Conservation (phyloP, 2,329 filamentous ascomycete species). For the Fusarium avenaceum region DNA sequence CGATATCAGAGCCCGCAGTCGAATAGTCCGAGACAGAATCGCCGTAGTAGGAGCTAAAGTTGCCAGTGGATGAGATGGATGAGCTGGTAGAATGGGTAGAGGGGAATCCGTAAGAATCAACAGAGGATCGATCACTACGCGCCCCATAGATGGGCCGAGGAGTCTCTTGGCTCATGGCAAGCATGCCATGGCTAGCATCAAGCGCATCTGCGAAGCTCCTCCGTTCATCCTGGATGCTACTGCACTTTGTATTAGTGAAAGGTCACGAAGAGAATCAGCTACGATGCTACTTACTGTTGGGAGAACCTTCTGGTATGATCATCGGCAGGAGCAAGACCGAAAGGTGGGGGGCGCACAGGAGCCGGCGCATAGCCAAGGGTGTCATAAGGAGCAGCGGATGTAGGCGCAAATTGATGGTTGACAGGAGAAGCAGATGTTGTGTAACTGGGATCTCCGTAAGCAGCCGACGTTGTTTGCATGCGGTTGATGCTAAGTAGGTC, state of each 20-base stretch:
- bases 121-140: constrained; percentile 75
- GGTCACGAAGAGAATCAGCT: not conserved
- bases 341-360: constrained; percentile 69
- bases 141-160: constrained; percentile 89
- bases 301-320: constrained; percentile 77
- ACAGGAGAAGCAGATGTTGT: constrained; percentile 77
- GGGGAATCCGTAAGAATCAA: constrained; percentile 93
- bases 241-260: constrained; percentile 38
- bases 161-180: constrained; percentile 95
- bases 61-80: constrained; percentile 87
- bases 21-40: constrained; percentile 95
- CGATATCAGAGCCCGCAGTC: constrained; percentile 87
- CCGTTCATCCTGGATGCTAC: constrained; percentile 62
- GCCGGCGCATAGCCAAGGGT: constrained; percentile 80
- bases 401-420: constrained; percentile 72
- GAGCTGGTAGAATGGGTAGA: constrained; percentile 87
- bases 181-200: constrained; percentile 93
- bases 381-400: constrained; percentile 78
- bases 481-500: constrained; percentile 81
- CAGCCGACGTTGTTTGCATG: constrained; percentile 70
- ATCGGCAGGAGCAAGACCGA: constrained; percentile 69
- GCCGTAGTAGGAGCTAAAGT: constrained; percentile 86
- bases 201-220: constrained; percentile 88
- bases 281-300: constrained; percentile 78
- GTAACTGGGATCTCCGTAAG: constrained; percentile 78